A percentile compares a stretch with the other conserved stretches of the same genome.
phyloP scores from a whole-genome alignment of 768 basidiomycete genomes.

The Neoboletus subvelutipes region DNA sequence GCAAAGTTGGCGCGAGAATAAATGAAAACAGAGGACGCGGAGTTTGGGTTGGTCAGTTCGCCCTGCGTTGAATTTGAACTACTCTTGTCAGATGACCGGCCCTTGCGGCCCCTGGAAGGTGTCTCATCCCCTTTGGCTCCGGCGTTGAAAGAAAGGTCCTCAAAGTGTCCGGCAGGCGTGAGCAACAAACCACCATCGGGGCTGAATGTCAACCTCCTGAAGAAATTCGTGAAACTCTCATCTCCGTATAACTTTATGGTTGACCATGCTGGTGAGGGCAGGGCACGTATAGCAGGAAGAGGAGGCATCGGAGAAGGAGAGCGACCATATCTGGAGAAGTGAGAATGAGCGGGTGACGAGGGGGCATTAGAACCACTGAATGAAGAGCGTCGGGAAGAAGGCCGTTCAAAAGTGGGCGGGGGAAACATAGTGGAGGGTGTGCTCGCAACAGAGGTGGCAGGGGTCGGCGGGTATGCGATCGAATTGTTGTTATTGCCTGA shows the following conservation, averaged over 20 bases:
- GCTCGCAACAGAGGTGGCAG: slow-evolving; percentile 66
- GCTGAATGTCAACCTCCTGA: slow-evolving; percentile 89
- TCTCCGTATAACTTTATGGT: slow-evolving; percentile 89
- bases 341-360: slow-evolving; percentile 59
- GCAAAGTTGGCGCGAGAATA: slow-evolving; percentile 96
- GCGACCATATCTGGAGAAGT: slow-evolving; percentile 67
- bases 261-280: slow-evolving; percentile 61
- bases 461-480: slow-evolving; percentile 48
- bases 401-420: slow-evolving; percentile 51
- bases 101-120: slow-evolving; percentile 58
- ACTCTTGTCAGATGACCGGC: slow-evolving; percentile 43
- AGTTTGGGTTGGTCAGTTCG: slow-evolving; percentile 36
- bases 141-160: slow-evolving; percentile 72
- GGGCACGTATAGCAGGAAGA: slow-evolving; percentile 85
- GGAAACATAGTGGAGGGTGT: slow-evolving; percentile 56
- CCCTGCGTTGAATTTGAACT: slow-evolving; percentile 27
- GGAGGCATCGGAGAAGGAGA: slow-evolving; percentile 91
- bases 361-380: slow-evolving; percentile 83
- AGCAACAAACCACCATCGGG: slow-evolving; percentile 92
- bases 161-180: slow-evolving; percentile 96
- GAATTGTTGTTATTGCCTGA: slow-evolving; percentile 33
- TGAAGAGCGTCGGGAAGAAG: slow-evolving; percentile 62
- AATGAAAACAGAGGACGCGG: slow-evolving; percentile 78
- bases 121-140: slow-evolving; percentile 36
- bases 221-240: slow-evolving; percentile 94